phyloP scores from a whole-genome alignment of 495 filamentous ascomycete species.

The Astrothelium macrocarpum region DNA sequence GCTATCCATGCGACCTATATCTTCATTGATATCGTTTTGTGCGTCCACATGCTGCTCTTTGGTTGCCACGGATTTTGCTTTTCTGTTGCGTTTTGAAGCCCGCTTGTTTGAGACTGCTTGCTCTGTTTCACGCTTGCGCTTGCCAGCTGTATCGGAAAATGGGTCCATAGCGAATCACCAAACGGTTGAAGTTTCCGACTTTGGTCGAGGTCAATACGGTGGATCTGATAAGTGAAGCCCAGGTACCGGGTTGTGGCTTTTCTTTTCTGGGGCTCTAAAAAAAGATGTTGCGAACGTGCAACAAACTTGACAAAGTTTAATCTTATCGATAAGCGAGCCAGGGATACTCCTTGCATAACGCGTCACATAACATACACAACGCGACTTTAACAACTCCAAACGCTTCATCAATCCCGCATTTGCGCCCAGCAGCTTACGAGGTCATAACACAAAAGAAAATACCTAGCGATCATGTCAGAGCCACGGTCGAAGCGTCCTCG shows the following conservation, averaged over 20 bases:
- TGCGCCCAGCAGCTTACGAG: no score
- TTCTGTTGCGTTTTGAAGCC: constrained; percentile 45
- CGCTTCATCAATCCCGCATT: background rate
- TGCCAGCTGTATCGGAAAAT: background rate
- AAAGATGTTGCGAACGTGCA: background rate
- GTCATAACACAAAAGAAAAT: no score
- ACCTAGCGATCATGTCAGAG: constrained; percentile 9
- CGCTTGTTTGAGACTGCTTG: constrained; percentile 24
- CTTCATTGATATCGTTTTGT: constrained; percentile 64
- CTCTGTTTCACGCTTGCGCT: constrained; percentile 5
- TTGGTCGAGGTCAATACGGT: background rate
- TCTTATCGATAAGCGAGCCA: background rate
- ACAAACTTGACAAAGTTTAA: no score
- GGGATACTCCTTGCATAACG: background rate
- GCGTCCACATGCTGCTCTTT: constrained; percentile 52
- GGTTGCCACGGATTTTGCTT: constrained; percentile 42
- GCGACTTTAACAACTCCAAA: background rate
- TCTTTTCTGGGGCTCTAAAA: background rate
- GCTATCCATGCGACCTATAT: constrained; percentile 72
- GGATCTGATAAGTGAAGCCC: background rate
- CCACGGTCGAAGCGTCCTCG: constrained; percentile 1
- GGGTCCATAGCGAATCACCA: background rate
- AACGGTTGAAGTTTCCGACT: background rate
- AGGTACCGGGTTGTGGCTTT: background rate
- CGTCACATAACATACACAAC: background rate